Evolutionary conservation across 768 basidiomycete species (phyloP), one percentile per base, ranked within the genome.

Genomic region (Leccinum olivaceopallidum): DNA sequence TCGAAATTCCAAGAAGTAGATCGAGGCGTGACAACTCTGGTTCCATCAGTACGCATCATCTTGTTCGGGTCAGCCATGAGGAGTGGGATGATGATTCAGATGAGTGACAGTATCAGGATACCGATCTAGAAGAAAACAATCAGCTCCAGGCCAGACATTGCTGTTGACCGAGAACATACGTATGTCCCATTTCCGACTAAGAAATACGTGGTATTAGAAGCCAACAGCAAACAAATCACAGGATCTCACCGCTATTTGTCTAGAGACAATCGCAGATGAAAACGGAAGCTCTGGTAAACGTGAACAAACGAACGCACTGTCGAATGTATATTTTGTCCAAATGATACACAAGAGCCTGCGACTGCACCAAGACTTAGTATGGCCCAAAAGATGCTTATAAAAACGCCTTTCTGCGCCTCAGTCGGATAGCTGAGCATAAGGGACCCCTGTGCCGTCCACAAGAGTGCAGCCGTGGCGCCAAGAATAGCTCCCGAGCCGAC

Each of bases 401-500:
- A 91, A 28, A 73, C 76, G 18, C 89, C 89, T 74, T 91, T 92
- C 72, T 91, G 83, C 28, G 73, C 71, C 71, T 92, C 90, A 6
- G 88, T 89, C 0, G 90, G 87, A 73, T 92, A 92, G 4, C 88
- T 84, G 69, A 94, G 75, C 86, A 93, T 92, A 58, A 94, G 75
- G 14, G 85, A 86, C 14, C 90, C 92, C 67, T 93, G 91, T 0
- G 90, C 89, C 1, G 90, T 88, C 92, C 92, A 93, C 6, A 93
- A 76, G 47, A 94, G 68, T 16, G 79, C 83, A 18, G 83, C 91
- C 66, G 87, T 90, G 52, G 90, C 62, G 13, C 92, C 92, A 13
- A 92, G 84, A 58, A 90, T 68, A 34, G 87, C 86, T n/a, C 91
- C 92, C 2, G 89, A 80, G 16, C 77, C 82, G 63, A 93, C 84